Evolutionary conservation across 768 basidiomycete genomes (phyloP).

Genomic region (Glaciozyma antarctica): DNA sequence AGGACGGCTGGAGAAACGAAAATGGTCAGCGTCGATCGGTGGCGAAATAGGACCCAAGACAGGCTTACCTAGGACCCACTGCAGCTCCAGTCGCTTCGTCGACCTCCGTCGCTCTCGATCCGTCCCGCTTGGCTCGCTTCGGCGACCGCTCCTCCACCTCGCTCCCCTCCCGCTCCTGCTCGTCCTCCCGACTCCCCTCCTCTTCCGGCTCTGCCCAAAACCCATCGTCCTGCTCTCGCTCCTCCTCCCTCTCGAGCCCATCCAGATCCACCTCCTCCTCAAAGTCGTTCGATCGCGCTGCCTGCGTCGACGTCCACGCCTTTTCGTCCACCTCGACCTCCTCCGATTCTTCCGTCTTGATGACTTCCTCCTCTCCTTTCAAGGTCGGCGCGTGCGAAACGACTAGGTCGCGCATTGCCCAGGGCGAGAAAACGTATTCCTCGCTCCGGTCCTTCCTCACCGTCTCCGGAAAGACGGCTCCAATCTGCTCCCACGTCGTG

Average conservation of each 20-base stretch:
- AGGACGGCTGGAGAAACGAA: too few relatives aligned
- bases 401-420: constrained; percentile 30
- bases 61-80: too few relatives aligned
- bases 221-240: not conserved
- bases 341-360: not conserved
- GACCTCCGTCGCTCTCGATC: not conserved
- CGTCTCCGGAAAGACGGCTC: constrained; percentile 38
- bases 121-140: constrained; percentile 2
- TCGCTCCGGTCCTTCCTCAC: constrained; percentile 24
- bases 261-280: constrained; percentile 3
- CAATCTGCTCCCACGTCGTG: constrained; percentile 82
- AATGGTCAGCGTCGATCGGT: too few relatives aligned
- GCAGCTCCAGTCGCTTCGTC: too few relatives aligned
- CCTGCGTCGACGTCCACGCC: not conserved
- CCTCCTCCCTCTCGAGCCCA: not conserved
- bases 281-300: not conserved
- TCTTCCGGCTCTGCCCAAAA: constrained; percentile 3
- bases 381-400: not conserved
- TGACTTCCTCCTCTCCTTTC: not conserved
- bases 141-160: not conserved
- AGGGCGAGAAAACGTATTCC: constrained; percentile 30
- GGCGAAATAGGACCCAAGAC: too few relatives aligned
- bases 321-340: not conserved
- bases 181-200: constrained; percentile 1
- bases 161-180: not conserved